Base-by-base conservation (phyloP, 495 filamentous ascomycete genomes). In the Tetracladium setigerum region DNA sequence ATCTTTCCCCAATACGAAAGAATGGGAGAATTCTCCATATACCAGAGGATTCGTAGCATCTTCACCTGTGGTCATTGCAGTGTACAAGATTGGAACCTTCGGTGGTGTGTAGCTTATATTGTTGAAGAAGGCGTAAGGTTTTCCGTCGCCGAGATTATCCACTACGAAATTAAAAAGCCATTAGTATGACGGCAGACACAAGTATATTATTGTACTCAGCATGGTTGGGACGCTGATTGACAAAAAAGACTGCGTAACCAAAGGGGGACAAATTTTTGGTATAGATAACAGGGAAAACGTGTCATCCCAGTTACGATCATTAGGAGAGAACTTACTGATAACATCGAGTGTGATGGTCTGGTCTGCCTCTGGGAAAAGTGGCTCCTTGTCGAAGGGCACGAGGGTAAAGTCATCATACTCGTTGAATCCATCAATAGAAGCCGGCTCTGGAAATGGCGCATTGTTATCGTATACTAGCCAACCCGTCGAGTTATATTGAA, bases 41-140 rank as follows among this genome's bases (percentile, higher is more conserved):
- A 95, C 69, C 7, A 53, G 49, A 1, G 81, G 62, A 53, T 94
- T 71, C 6, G 73, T 78, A 7, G 84, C 79, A 14, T 72, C 58
- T 1, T 74, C 61, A 17, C 84, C 84, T 5, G 83, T 68, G 0
- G 78, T 77, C 17, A 94, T 67, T 1, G 70, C 87, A 0, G 82
- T 82, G 70, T 87, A 95, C 2, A 95, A 70, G 0, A 82, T 84
- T 1, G 89, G 89, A 0, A 94, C 87, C 56, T 84, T 87, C 24
- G 86, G 84, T 6, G 58, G 34, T 19, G 78, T 74, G 56, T 89
- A 95, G 37, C 82, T 83, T 37, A 87, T 80, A 59, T 84, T 77
- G 59, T 92, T 87, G 65, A 95, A 81, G 62, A 89, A 86, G 45
- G 86, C 85, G 55, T 89, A 90, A 59, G 84, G 88, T 12, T 80